A percentile compares a stretch with the other conserved stretches of the same genome.
Evolutionary conservation across 2,329 filamentous ascomycete species (phyloP).

Genomic region (Lithohypha guttulata): DNA sequence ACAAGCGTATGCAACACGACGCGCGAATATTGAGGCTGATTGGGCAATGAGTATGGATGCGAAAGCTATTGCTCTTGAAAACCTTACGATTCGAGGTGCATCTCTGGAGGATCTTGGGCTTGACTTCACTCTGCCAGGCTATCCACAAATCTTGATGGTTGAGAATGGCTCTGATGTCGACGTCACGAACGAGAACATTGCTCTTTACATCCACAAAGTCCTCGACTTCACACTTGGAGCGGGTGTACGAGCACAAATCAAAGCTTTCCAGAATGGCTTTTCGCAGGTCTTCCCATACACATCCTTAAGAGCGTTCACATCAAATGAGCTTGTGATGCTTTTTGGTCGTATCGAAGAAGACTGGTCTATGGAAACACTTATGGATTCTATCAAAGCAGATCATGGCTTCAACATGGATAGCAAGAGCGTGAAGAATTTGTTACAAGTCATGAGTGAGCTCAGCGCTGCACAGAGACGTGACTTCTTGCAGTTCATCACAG

Average conservation of each 20-base stretch:
- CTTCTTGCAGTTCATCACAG: conserved; percentile 95
- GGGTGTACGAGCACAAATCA: conserved; percentile 78
- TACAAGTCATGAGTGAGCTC: conserved; percentile 90
- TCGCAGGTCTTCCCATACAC: conserved; percentile 94
- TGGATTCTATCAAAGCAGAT: conserved; percentile 97
- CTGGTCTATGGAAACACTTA: conserved; percentile 93
- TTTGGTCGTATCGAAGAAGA: conserved; percentile 91
- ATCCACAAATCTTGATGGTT: conserved; percentile 73
- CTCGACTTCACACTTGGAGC: conserved; percentile 84
- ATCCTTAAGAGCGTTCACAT: conserved; percentile 84
- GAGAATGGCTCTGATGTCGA: conserved; percentile 61
- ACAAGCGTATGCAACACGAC: conserved; percentile 74
- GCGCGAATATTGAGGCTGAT: conserved; percentile 71
- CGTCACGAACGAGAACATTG: conserved; percentile 87
- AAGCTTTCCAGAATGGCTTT: conserved; percentile 84
- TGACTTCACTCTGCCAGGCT: conserved; percentile 91
- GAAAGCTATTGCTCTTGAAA: conserved; percentile 59
- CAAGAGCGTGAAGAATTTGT: conserved; percentile 81
- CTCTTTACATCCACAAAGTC: conserved; percentile 74
- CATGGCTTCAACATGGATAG: conserved; percentile 99
- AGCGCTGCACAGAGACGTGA: conserved; percentile 65
- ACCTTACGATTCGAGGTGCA: conserved; percentile 64
- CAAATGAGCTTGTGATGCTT: conserved; percentile 85
- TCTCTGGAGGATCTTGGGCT: conserved; percentile 77
- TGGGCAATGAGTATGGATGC: conserved; percentile 52